Percentiles rank a stretch among this genome's conserved stretches.
Conservation (phyloP, 139 green algal genomes). For the Coelastrella sp. region DNA sequence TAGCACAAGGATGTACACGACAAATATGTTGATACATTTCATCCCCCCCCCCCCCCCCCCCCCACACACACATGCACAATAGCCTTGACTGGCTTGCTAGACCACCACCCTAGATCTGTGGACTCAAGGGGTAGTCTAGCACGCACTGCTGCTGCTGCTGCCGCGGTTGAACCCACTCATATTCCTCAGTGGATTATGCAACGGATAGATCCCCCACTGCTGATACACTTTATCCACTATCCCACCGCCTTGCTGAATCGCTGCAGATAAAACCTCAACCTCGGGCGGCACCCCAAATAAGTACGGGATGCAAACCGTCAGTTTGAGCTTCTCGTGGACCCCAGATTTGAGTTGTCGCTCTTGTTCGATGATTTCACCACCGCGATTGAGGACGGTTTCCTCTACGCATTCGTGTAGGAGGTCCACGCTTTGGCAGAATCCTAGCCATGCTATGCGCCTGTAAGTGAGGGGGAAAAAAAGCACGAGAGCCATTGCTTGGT, state of each 20-base stretch:
- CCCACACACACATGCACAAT: too few species aligned
- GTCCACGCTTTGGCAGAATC: constrained; percentile 43
- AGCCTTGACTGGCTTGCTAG: too few species aligned
- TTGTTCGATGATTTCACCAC: constrained; percentile 29
- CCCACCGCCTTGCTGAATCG: constrained; percentile 23
- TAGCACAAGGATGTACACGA: too few species aligned
- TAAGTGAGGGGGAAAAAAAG: neutral
- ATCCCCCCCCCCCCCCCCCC: too few species aligned
- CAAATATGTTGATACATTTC: too few species aligned
- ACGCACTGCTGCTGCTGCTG: neutral
- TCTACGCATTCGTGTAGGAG: constrained; percentile 26
- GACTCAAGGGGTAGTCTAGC: too few species aligned
- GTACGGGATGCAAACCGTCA: constrained; percentile 37
- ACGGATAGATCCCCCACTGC: constrained; percentile 43
- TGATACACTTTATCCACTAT: constrained; percentile 38
- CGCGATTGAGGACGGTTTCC: constrained; percentile 20
- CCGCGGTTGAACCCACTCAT: neutral
- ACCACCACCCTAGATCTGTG: too few species aligned
- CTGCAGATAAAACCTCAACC: constrained; percentile 9
- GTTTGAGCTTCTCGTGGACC: constrained; percentile 9
- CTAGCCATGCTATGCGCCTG: constrained; percentile 30
- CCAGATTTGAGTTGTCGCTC: constrained; percentile 13
- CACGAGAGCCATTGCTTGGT: too few species aligned
- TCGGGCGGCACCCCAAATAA: constrained; percentile 43
- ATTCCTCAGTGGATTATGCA: neutral